A percentile compares a stretch with the other conserved stretches of the same genome.
These are phyloP conservation scores for Jamesozyma jinghongensis DNA, from an alignment of 805 yeast species.

Conservation along the genomic window DNA sequence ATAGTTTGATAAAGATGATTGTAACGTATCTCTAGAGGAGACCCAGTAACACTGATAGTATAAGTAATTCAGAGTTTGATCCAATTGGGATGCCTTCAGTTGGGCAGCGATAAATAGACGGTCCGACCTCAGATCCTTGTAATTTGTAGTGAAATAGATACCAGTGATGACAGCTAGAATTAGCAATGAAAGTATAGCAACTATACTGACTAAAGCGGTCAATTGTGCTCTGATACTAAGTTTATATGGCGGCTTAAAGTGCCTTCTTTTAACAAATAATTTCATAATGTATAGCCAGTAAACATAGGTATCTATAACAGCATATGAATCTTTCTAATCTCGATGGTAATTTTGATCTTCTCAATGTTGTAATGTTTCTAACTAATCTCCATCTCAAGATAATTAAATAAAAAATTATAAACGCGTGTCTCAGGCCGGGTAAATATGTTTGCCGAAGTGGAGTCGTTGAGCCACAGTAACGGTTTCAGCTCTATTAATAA, in stretches of 20 bases:
- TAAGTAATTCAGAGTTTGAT: conserved; percentile 52
- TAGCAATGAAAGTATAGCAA: conserved; percentile 59
- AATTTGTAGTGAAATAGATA: conserved; percentile 58
- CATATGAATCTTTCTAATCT: too few species aligned
- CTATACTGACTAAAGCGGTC: conserved; percentile 57
- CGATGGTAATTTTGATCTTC: too few species aligned
- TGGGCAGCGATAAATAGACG: conserved; percentile 71
- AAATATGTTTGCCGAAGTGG: too few species aligned
- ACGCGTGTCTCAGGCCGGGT: too few species aligned
- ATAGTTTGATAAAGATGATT: conserved; percentile 49
- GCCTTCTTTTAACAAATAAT: background rate
- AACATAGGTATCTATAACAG: background rate
- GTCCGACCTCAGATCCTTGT: conserved; percentile 55
- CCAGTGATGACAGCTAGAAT: conserved; percentile 71
- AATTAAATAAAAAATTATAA: too few species aligned
- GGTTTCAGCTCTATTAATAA: too few species aligned
- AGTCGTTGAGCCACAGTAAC: too few species aligned
- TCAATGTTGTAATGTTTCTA: too few species aligned
- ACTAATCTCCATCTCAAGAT: too few species aligned
- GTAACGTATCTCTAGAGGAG: conserved; percentile 51
- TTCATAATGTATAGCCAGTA: background rate
- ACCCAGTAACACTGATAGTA: conserved; percentile 65
- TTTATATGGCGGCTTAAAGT: conserved; percentile 32
- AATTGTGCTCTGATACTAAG: conserved; percentile 71
- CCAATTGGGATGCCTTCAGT: conserved; percentile 69